Conservation (phyloP, 306 rosid species). For the Erythrophleum fordii region DNA sequence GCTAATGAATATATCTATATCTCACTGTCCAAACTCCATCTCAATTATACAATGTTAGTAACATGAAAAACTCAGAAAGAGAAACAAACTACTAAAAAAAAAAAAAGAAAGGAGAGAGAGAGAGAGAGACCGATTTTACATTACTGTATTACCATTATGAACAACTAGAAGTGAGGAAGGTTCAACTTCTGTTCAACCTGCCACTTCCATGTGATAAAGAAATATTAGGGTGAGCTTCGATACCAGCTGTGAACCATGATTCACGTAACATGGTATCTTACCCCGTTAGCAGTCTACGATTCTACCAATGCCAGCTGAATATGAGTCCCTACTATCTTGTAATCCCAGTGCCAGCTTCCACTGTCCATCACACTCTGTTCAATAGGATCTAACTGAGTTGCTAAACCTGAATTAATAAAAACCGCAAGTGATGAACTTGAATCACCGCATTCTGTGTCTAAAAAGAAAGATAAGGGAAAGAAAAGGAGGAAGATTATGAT, state of each 20-base stretch:
- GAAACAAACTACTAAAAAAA: neutral
- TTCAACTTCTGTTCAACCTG: slow-evolving; percentile 78
- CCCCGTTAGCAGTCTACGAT: slow-evolving; percentile 43
- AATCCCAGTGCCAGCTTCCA: slow-evolving; percentile 94
- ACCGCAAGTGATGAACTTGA: slow-evolving; percentile 6
- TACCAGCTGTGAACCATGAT: slow-evolving; percentile 79
- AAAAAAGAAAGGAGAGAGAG: slow-evolving; percentile 6
- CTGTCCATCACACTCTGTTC: slow-evolving; percentile 60
- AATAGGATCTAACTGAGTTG: slow-evolving; percentile 58
- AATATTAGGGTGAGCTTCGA: slow-evolving; percentile 45
- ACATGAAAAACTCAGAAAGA: slow-evolving; percentile 34
- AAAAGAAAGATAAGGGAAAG: neutral
- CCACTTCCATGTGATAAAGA: slow-evolving; percentile 13
- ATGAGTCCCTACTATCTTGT: slow-evolving; percentile 67
- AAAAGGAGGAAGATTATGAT: neutral
- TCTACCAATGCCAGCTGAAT: slow-evolving; percentile 70
- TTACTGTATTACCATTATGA: slow-evolving; percentile 28
- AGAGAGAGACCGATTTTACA: slow-evolving; percentile 35
- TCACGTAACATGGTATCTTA: slow-evolving; percentile 60
- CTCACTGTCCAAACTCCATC: slow-evolving; percentile 33
- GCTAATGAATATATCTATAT: slow-evolving; percentile 31
- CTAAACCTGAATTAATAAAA: slow-evolving; percentile 55
- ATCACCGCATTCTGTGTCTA: slow-evolving; percentile 4
- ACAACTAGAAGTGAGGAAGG: slow-evolving; percentile 40
- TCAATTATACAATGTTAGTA: slow-evolving; percentile 38